Evolutionary conservation across 202 grass and related monocot species (phyloP), one percentile per base, ranked within the genome.

Genomic region (Zoysia matrella): DNA sequence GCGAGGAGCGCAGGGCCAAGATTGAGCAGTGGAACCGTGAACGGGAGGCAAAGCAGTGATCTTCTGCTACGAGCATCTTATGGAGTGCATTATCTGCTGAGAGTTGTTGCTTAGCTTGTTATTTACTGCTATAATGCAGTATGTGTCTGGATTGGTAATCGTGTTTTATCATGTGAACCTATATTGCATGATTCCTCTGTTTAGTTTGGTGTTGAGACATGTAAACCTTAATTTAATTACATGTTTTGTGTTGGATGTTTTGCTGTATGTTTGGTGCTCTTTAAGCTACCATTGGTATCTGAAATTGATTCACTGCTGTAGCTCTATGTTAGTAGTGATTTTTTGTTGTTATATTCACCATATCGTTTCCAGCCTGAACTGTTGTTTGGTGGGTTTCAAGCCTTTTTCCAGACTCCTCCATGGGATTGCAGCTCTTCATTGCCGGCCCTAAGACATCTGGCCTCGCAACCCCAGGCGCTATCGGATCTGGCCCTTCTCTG

Each of bases 11-110:
- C 22, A 22, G 22, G 22, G 22, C 22, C 22, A 22, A 22, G 22
- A 22, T 22, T 22, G 22, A 22, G 22, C 22, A 22, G 22, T 22
- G 22, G 22, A 22, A 22, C 22, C 22, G 22, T 22, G 22, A 22
- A 22, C 22, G 22, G 22, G 22, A 22, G 22, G 22, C 22, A 22
- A 22, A 67, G 61, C 60, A 88, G 77, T 77, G 84, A 92, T 56
- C 16, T 49, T 66, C 61, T 18, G 36, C 11, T n/a, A 53, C 55
- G 54, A 54, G 11, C 22, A 22, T 22, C 22, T 22, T 22, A 22
- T 22, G 22, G 22, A 22, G 22, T 22, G 22, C 22, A 10, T 22
- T 50, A 6, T 77, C 22, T 0, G 1, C 49, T 18, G 9, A 22
- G 16, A 49, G 16, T 50, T 54, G n/a, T 47, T 53, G 11, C 15